Conservation (phyloP, 805 yeast species). For the Barnettozyma sucrosica region DNA sequence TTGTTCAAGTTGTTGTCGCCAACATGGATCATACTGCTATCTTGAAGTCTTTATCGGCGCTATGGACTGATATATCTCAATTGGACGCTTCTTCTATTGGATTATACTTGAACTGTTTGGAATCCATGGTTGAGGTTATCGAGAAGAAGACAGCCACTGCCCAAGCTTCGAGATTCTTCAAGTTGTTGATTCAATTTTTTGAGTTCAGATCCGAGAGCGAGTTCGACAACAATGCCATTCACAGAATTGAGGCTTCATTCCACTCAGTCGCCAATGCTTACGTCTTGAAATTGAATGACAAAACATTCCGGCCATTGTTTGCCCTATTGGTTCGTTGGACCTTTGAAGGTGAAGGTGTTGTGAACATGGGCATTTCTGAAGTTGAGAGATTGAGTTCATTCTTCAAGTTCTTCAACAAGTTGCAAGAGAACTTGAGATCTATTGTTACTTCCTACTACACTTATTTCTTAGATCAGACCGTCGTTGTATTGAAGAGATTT, state of each 20-base stretch:
- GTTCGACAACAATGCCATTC: constrained; percentile 67
- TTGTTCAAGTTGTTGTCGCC: constrained; percentile 55
- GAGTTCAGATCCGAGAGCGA: constrained; percentile 56
- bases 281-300: constrained; percentile 90
- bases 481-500: constrained; percentile 47
- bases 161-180: constrained; percentile 62
- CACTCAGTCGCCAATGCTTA: constrained; percentile 67
- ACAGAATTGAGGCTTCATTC: constrained; percentile 74
- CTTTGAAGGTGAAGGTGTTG: constrained; percentile 70
- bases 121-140: constrained; percentile 55
- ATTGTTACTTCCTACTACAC: constrained; percentile 86
- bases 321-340: constrained; percentile 90
- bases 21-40: constrained; percentile 63
- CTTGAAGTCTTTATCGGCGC: constrained; percentile 50
- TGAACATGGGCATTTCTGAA: constrained; percentile 39
- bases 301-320: constrained; percentile 87
- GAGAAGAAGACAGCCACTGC: constrained; percentile 73
- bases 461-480: constrained; percentile 73
- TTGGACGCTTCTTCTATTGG: constrained; percentile 50
- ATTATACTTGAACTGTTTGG: constrained; percentile 62
- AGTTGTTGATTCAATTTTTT: constrained; percentile 62
- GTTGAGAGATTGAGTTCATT: constrained; percentile 62
- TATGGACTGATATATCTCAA: constrained; percentile 48
- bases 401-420: constrained; percentile 77
- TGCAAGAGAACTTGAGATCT: constrained; percentile 79